These are phyloP conservation scores for Colletotrichum lentis DNA, from an alignment of 2,329 filamentous ascomycete genomes.

Conservation along the genomic window DNA sequence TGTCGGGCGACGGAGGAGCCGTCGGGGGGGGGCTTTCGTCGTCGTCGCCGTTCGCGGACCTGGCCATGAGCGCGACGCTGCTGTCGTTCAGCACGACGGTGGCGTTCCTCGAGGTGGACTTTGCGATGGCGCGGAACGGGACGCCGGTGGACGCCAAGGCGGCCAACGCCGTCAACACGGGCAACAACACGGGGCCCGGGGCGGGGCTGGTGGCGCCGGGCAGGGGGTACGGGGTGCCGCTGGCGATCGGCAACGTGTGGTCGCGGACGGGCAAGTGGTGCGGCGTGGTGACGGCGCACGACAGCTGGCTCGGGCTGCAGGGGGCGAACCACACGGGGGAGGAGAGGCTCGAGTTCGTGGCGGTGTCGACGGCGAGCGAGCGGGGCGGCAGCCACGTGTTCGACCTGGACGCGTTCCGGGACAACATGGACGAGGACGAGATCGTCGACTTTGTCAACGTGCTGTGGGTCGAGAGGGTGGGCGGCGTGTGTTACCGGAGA, in stretches of 20 bases:
- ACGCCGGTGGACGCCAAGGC: conserved; percentile 47
- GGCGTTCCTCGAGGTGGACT: conserved; percentile 53
- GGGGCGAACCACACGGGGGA: conserved; percentile 57
- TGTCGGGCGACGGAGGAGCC: conserved; percentile 42
- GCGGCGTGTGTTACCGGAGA: conserved; percentile 52
- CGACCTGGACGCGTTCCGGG: conserved; percentile 51
- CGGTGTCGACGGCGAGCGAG: conserved; percentile 53
- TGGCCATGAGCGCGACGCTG: conserved; percentile 38
- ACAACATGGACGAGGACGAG: conserved; percentile 53
- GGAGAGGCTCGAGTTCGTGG: conserved; percentile 53
- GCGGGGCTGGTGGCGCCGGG: conserved; percentile 20
- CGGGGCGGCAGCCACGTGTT: conserved; percentile 42
- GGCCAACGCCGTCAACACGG: conserved; percentile 24
- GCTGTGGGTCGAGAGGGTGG: conserved; percentile 57
- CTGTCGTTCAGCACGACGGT: conserved; percentile 52
- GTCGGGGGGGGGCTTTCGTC: conserved; percentile 2
- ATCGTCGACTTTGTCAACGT: conserved; percentile 57
- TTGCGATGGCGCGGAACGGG: conserved; percentile 41
- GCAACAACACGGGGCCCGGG: conserved; percentile 39
- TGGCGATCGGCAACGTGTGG: conserved; percentile 56
- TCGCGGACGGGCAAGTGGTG: conserved; percentile 49
- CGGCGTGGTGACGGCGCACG: conserved; percentile 55
- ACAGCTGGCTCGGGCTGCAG: conserved; percentile 56
- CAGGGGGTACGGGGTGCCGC: conserved; percentile 42
- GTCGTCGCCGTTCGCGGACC: conserved; percentile 22